These are phyloP conservation scores for Linum trigynum DNA, from an alignment of 345 rosid genomes.

Conservation along the genomic window DNA sequence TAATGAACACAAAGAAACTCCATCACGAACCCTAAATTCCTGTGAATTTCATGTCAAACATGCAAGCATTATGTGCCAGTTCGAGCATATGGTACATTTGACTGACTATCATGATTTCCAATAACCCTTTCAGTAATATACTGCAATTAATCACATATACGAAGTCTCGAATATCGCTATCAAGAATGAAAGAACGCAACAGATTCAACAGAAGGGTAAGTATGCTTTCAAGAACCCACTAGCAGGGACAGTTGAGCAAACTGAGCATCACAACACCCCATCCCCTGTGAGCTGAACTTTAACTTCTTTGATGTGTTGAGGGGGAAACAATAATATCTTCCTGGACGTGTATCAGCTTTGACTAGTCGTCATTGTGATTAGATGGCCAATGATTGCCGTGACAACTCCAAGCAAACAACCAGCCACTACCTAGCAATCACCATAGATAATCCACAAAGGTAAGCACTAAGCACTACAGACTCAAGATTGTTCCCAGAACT, in stretches of 20 bases:
- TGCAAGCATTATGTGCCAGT: too few species aligned
- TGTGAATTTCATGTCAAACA: too few species aligned
- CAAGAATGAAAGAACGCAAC: too few species aligned
- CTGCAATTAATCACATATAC: too few species aligned
- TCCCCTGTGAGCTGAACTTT: neutral
- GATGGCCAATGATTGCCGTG: slow-evolving; percentile 48
- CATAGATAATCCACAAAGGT: neutral
- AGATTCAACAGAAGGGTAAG: neutral
- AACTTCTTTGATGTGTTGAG: neutral
- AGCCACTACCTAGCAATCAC: slow-evolving; percentile 49
- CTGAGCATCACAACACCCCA: neutral
- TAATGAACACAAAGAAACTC: too few species aligned
- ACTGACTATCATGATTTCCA: too few species aligned
- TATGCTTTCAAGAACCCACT: neutral
- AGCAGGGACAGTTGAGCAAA: neutral
- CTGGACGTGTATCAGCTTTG: slow-evolving; percentile 10
- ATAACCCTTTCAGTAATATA: too few species aligned
- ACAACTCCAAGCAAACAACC: slow-evolving; percentile 64
- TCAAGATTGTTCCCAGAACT: neutral
- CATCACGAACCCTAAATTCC: too few species aligned
- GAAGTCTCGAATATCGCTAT: too few species aligned
- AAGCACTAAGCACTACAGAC: neutral
- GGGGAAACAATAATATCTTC: neutral
- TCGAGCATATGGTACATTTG: too few species aligned
- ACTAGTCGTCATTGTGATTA: slow-evolving; percentile 27